A percentile compares a stretch with the other conserved stretches of the same genome.
Conservation (phyloP, 306 rosid genomes). For the Cajanus cajan region DNA sequence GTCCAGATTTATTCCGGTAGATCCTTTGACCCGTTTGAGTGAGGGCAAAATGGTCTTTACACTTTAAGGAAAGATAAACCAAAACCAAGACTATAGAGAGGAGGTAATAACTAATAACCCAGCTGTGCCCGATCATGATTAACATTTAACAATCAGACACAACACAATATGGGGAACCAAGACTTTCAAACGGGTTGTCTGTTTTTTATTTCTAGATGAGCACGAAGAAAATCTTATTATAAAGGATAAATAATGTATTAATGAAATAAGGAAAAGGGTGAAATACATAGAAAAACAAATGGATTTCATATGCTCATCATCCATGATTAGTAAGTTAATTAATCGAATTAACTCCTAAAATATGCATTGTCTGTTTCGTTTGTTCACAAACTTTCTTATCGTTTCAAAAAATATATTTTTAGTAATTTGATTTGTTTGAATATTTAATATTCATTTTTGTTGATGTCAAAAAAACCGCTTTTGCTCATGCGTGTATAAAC, state of each 20-base stretch:
- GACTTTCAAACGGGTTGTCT: background rate
- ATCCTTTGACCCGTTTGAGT: slow-evolving; percentile 66
- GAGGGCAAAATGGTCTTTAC: slow-evolving; percentile 50
- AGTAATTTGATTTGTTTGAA: no score
- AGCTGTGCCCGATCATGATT: background rate
- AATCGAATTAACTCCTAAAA: no score
- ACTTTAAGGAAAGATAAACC: background rate
- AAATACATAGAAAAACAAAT: no score
- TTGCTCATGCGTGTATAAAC: no score
- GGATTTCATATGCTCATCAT: no score
- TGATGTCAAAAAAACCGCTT: no score
- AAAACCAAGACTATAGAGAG: background rate
- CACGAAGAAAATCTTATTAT: background rate
- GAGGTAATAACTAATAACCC: background rate
- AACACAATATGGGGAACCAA: background rate
- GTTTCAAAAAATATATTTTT: no score
- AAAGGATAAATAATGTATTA: background rate
- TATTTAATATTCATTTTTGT: no score
- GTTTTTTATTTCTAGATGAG: background rate
- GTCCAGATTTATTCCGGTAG: slow-evolving; percentile 62
- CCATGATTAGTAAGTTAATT: no score
- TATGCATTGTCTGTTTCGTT: no score
- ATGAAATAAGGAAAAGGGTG: no score
- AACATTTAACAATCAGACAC: background rate
- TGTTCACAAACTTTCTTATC: no score